Percentiles rank a stretch among this genome's conserved stretches.
phyloP scores from a whole-genome alignment of 108 stramenopile species.

The Cyclotella baltica region DNA sequence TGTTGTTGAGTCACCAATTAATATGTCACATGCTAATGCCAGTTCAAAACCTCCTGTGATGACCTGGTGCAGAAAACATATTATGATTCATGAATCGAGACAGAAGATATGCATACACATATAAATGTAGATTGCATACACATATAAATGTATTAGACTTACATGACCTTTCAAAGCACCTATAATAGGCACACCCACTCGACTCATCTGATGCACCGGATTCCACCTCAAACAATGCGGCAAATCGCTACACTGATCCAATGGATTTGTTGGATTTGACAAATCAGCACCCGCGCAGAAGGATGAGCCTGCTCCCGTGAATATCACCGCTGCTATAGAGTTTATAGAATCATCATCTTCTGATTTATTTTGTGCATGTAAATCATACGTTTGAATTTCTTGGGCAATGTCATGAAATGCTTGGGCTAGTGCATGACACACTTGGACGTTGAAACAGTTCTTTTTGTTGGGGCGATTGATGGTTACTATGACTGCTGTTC shows the following conservation, averaged over 20 bases:
- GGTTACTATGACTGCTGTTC: conserved; percentile 44
- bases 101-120: neutral
- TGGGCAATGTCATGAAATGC: conserved; percentile 43
- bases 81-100: neutral
- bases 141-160: conserved; percentile 2
- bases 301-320: conserved; percentile 53
- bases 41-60: conserved; percentile 70
- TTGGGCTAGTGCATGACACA: conserved; percentile 37
- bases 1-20: conserved; percentile 51
- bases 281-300: conserved; percentile 69
- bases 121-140: neutral
- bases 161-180: conserved; percentile 56
- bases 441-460: conserved; percentile 61
- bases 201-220: conserved; percentile 60
- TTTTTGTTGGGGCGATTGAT: conserved; percentile 57
- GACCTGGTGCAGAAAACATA: neutral
- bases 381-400: conserved; percentile 36
- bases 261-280: conserved; percentile 57
- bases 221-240: conserved; percentile 44
- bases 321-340: conserved; percentile 48
- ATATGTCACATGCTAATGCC: conserved; percentile 62
- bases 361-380: neutral
- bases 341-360: conserved; percentile 10
- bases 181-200: conserved; percentile 52
- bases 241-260: conserved; percentile 57